Conservation (phyloP, 441 rosid genomes). For the Kokia cookei region DNA sequence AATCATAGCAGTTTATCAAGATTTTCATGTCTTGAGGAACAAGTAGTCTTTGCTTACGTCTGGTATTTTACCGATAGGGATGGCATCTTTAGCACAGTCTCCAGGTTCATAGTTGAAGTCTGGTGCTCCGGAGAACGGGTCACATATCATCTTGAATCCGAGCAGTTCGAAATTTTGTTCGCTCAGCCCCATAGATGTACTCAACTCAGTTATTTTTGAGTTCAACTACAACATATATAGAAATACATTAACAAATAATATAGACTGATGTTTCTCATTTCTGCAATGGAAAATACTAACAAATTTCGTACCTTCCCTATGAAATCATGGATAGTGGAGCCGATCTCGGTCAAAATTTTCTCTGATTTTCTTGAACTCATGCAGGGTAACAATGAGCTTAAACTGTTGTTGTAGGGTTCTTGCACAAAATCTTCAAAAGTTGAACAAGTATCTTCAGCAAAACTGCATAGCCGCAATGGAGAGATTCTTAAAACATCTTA, state of each 20-base stretch:
- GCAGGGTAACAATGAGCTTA: constrained; percentile 47
- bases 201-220: constrained; percentile 24
- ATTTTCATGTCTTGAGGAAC: neutral
- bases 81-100: constrained; percentile 33
- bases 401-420: constrained; percentile 36
- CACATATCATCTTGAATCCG: constrained; percentile 34
- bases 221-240: constrained; percentile 34
- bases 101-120: constrained; percentile 33
- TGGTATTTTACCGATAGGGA: constrained; percentile 42
- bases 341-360: constrained; percentile 30
- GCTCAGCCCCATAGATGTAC: constrained; percentile 10
- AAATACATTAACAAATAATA: neutral
- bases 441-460: constrained; percentile 49
- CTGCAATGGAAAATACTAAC: neutral
- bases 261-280: neutral
- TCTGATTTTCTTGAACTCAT: constrained; percentile 30
- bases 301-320: constrained; percentile 32
- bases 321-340: constrained; percentile 33
- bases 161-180: constrained; percentile 3
- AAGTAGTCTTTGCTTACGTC: constrained; percentile 30
- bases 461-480: constrained; percentile 25
- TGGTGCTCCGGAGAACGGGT: constrained; percentile 52
- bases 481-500: neutral
- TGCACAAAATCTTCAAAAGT: constrained; percentile 39
- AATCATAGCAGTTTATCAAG: neutral